Base-by-base conservation (phyloP, 768 basidiomycete species). In the Lactifluus echinatus region DNA sequence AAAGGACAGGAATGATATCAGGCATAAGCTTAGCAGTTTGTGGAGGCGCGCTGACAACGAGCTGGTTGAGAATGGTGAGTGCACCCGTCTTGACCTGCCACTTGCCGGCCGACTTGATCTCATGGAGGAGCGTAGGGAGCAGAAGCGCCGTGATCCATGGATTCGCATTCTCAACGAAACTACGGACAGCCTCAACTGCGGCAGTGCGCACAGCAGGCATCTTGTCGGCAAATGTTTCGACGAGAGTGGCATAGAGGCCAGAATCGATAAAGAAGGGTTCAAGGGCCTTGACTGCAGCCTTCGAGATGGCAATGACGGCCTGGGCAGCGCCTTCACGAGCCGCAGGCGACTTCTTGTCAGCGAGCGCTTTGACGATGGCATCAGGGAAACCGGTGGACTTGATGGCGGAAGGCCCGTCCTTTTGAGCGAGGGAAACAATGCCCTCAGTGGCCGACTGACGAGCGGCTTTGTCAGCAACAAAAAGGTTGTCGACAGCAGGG, bases 11-110 rank as follows among this genome's bases (percentile, higher is more conserved):
- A 63, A 97, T 87, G 61, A 98, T 90, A 46, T 95, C 92, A 59
- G 91, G 93, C 78, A 93, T 94, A 68, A 93, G 87, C 65, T 83
- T 85, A 58, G 88, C 87, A 53, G 80, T 89, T 75, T 94, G 94
- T 58, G 73, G 67, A 46, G 93, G 89, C 28, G 91, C 89, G 66
- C 84, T 84, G 63, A 73, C 76, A 65, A 96, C 87, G 67, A 97
- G 83, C 76, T 90, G 88, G 75, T 96, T 84, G 67, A 96, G 79
- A 65, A 87, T 74, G 63, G 80, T 73, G 60, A 97, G 79, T 29
- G 86, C 81, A 45, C 94, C 93, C 8, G 85, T 88, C 83, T 97
- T 96, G 77, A 95, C 66, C 72, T 95, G 94, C 93, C 93, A 96
- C 73, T 96, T 96, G 68, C 94, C 93, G 67, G 92, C 90, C 65